Conservation (phyloP, 305 asterid species). For the Fraxinus sp. region DNA sequence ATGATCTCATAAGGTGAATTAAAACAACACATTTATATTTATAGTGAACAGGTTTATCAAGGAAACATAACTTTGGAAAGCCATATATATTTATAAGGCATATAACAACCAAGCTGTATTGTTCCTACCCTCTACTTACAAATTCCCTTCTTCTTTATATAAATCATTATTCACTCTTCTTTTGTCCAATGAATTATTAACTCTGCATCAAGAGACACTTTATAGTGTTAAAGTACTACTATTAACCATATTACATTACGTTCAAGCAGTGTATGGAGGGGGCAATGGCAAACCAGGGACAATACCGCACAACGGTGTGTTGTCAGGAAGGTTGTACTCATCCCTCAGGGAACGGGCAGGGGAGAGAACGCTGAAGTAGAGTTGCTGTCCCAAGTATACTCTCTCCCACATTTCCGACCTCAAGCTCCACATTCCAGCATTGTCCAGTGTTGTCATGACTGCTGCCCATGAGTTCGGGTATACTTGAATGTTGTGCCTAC, state of each 20-base stretch:
- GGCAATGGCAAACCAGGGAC: slow-evolving; percentile 38
- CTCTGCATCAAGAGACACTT: background rate
- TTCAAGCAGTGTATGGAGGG: slow-evolving; percentile 29
- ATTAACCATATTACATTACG: slow-evolving; percentile 5
- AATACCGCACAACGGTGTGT: slow-evolving; percentile 38
- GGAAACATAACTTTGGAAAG: background rate
- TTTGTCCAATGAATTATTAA: background rate
- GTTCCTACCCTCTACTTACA: slow-evolving; percentile 18
- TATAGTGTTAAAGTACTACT: background rate
- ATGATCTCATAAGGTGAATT: background rate
- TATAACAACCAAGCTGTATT: slow-evolving; percentile 2
- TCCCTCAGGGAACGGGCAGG: slow-evolving; percentile 44
- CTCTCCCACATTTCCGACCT: slow-evolving; percentile 43
- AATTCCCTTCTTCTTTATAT: slow-evolving; percentile 1
- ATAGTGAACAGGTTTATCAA: background rate
- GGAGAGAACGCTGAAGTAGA: slow-evolving; percentile 44
- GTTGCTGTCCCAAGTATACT: slow-evolving; percentile 45
- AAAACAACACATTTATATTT: background rate
- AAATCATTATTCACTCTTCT: background rate
- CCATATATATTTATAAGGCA: background rate
- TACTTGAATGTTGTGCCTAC: slow-evolving; percentile 44
- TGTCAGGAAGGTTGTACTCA: slow-evolving; percentile 42
- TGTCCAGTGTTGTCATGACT: slow-evolving; percentile 40
- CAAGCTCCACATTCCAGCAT: slow-evolving; percentile 46
- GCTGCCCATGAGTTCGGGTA: slow-evolving; percentile 48